phyloP scores from a whole-genome alignment of 2,329 filamentous ascomycete genomes.

The Botryotinia narcissicola region DNA sequence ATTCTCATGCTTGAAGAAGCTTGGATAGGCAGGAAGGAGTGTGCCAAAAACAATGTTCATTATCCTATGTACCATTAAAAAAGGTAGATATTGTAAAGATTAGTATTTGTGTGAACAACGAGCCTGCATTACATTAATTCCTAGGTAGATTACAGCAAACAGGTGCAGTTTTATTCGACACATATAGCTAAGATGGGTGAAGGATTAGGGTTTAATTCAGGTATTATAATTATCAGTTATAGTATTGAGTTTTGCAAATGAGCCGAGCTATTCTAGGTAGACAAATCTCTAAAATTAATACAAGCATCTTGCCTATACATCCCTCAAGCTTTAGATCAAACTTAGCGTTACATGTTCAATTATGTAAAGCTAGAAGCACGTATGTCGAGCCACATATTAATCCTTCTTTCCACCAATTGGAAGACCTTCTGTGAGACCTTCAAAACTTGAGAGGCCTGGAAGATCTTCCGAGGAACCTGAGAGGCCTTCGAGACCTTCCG shows the following conservation, averaged over 20 bases:
- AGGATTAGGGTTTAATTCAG: not conserved
- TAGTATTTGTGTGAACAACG: not conserved
- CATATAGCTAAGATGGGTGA: not conserved
- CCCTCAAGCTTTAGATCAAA: too few species aligned
- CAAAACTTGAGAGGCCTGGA: not conserved
- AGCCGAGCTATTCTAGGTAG: too few species aligned
- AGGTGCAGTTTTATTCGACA: not conserved
- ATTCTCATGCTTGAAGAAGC: not conserved
- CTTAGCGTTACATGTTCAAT: not conserved
- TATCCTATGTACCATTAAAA: not conserved
- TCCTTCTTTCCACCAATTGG: not conserved
- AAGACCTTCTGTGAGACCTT: not conserved
- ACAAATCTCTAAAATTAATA: not conserved
- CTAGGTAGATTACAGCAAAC: not conserved
- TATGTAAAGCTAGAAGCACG: not conserved
- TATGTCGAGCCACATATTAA: not conserved
- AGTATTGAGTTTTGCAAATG: not conserved
- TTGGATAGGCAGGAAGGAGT: not conserved
- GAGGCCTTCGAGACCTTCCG: not conserved
- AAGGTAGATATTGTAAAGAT: not conserved
- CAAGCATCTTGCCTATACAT: not conserved
- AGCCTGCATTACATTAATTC: not conserved
- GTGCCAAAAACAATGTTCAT: not conserved
- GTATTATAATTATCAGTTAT: not conserved
- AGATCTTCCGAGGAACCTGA: not conserved